Percentiles rank a stretch among this genome's conserved stretches.
phyloP scores from a whole-genome alignment of 768 basidiomycete genomes.

The Calvatia gigantea region DNA sequence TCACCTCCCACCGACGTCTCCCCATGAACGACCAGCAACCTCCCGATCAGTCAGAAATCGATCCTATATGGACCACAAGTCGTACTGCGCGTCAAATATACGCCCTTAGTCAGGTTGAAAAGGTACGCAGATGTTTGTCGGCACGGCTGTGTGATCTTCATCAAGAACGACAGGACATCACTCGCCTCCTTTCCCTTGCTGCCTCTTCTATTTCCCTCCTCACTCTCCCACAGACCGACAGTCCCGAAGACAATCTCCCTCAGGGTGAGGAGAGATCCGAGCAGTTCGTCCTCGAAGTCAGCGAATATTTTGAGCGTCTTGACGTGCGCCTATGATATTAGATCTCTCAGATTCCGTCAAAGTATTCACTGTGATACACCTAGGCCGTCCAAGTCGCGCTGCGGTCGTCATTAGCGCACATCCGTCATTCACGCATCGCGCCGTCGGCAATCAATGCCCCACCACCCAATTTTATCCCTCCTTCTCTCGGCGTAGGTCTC shows the following conservation, averaged over 20 bases:
- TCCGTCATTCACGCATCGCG: slow-evolving; percentile 77
- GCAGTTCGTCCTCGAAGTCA: slow-evolving; percentile 80
- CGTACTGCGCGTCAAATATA: slow-evolving; percentile 80
- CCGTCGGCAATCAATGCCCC: slow-evolving; percentile 87
- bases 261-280: slow-evolving; percentile 83
- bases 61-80: slow-evolving; percentile 80
- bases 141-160: not conserved
- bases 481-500: slow-evolving; percentile 74
- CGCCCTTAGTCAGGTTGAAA: slow-evolving; percentile 77
- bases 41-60: slow-evolving; percentile 44
- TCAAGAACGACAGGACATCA: slow-evolving; percentile 58
- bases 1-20: too few relatives aligned
- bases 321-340: slow-evolving; percentile 46
- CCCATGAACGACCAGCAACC: slow-evolving; percentile 27
- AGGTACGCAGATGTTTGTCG: slow-evolving; percentile 33
- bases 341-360: slow-evolving; percentile 3
- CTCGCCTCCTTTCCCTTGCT: slow-evolving; percentile 68
- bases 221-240: slow-evolving; percentile 81
- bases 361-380: slow-evolving; percentile 3
- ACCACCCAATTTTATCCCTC: slow-evolving; percentile 66
- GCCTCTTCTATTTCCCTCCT: slow-evolving; percentile 77
- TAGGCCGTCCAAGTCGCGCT: slow-evolving; percentile 76
- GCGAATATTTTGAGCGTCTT: slow-evolving; percentile 81
- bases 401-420: slow-evolving; percentile 77
- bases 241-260: slow-evolving; percentile 60